phyloP scores from a whole-genome alignment of 2,329 filamentous ascomycete genomes.

The Colletotrichum ledebouriae region DNA sequence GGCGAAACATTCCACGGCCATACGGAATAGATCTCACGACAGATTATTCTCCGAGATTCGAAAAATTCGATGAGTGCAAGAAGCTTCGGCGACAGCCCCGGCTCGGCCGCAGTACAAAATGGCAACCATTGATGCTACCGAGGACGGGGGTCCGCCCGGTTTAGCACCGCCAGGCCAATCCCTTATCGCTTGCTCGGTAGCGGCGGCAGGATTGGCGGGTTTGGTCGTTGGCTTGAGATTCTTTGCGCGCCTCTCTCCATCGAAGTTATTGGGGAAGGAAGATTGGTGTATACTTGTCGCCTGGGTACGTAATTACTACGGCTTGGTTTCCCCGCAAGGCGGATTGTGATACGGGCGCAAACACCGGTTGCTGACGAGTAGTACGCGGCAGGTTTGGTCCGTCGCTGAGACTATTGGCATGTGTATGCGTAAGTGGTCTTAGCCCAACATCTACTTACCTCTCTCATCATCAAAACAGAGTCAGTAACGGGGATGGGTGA shows the following conservation, averaged over 20 bases:
- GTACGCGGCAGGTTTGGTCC: constrained; percentile 9
- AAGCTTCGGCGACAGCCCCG: constrained; percentile 5
- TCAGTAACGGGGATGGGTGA: constrained; percentile 20
- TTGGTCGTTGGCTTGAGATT: constrained; percentile 33
- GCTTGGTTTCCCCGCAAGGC: too few species aligned
- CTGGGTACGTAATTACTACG: constrained; percentile 19
- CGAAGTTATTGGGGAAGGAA: constrained; percentile 30
- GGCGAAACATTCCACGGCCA: not conserved
- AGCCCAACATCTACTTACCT: too few species aligned
- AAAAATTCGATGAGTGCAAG: constrained; percentile 14
- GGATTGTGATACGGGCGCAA: not conserved
- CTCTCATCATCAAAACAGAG: constrained; percentile 7
- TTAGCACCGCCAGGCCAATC: constrained; percentile 20
- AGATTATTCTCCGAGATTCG: not conserved
- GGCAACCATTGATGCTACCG: constrained; percentile 16
- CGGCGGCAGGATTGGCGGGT: constrained; percentile 15
- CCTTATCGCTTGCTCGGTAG: constrained; percentile 29
- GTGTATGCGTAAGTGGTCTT: constrained; percentile 24
- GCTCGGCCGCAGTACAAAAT: constrained; percentile 20
- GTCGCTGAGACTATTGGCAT: constrained; percentile 15
- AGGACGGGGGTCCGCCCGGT: constrained; percentile 30
- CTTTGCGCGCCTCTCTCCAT: constrained; percentile 25
- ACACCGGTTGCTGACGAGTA: too few species aligned
- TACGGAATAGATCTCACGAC: too few species aligned
- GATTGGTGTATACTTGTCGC: constrained; percentile 33